A percentile compares a stretch with the other conserved stretches of the same genome.
Evolutionary conservation across 1,139 yeast species (phyloP).

Genomic region (Suhomyces coccinellae): DNA sequence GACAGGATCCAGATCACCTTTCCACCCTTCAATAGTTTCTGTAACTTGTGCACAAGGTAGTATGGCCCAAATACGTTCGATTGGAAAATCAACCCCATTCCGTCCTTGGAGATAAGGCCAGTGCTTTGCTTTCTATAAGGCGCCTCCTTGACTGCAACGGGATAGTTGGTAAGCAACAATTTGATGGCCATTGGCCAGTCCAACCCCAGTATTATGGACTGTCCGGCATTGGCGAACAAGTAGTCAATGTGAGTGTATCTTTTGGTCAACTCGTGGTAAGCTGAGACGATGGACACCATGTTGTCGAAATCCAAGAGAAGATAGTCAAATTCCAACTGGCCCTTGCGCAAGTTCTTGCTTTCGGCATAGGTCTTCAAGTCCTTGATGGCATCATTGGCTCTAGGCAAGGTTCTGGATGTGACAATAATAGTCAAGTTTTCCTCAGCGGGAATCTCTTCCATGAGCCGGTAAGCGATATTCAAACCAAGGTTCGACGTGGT

Average conservation of each 20-base stretch:
- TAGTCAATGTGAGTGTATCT: conserved; percentile 70
- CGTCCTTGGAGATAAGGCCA: conserved; percentile 72
- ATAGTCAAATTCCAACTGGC: conserved; percentile 79
- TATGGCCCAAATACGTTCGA: conserved; percentile 96
- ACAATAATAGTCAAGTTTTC: conserved; percentile 73
- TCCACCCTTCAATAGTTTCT: conserved; percentile 58
- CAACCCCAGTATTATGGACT: conserved; percentile 81
- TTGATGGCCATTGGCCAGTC: conserved; percentile 78
- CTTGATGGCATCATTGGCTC: conserved; percentile 74
- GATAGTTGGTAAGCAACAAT: conserved; percentile 64
- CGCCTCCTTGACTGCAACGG: conserved; percentile 82
- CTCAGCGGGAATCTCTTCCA: conserved; percentile 55
- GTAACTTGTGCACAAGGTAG: conserved; percentile 66
- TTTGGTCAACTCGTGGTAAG: conserved; percentile 66
- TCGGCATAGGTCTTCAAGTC: conserved; percentile 54
- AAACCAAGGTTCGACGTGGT: conserved; percentile 75
- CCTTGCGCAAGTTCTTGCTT: conserved; percentile 33
- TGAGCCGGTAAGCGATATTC: conserved; percentile 76
- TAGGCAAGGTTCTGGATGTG: conserved; percentile 84
- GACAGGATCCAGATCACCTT: conserved; percentile 84
- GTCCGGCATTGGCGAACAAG: conserved; percentile 85
- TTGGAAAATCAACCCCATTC: conserved; percentile 85
- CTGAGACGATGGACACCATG: conserved; percentile 81
- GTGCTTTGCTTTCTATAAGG: conserved; percentile 76
- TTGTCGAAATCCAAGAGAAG: conserved; percentile 83